These are phyloP conservation scores for Endocarpon pusillum DNA, from an alignment of 495 filamentous ascomycete species.

Conservation along the genomic window DNA sequence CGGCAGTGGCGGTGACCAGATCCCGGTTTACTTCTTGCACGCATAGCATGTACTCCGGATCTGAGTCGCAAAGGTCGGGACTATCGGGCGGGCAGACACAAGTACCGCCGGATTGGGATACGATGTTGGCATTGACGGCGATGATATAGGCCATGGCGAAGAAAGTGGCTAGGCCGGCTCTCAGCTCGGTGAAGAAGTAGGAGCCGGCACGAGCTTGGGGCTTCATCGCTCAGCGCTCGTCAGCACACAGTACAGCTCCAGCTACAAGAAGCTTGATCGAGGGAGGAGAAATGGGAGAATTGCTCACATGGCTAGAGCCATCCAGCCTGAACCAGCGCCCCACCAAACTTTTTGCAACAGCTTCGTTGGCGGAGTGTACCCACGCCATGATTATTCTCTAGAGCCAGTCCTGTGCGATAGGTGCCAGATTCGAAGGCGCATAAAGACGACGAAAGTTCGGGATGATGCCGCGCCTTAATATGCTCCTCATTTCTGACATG, in stretches of 20 bases:
- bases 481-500: too few species aligned
- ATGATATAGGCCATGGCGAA: slow-evolving; percentile 83
- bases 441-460: too few species aligned
- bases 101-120: slow-evolving; percentile 47
- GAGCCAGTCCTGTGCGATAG: too few species aligned
- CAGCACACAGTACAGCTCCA: slow-evolving; percentile 1
- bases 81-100: slow-evolving; percentile 46
- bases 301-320: slow-evolving; percentile 53
- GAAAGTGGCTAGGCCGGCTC: slow-evolving; percentile 65
- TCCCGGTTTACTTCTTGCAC: slow-evolving; percentile 52
- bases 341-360: slow-evolving; percentile 39
- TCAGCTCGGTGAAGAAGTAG: slow-evolving; percentile 63
- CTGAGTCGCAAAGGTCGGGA: slow-evolving; percentile 34
- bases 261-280: neutral
- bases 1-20: slow-evolving; percentile 63
- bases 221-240: too few species aligned
- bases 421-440: too few species aligned
- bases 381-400: slow-evolving; percentile 31
- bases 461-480: too few species aligned
- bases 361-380: slow-evolving; percentile 34
- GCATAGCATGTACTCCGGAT: slow-evolving; percentile 45
- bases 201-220: slow-evolving; percentile 52
- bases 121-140: slow-evolving; percentile 55
- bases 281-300: neutral
- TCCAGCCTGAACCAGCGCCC: slow-evolving; percentile 62